These are phyloP conservation scores for Daedaleopsis sinensis DNA, from an alignment of 768 basidiomycete genomes.

Conservation along the genomic window DNA sequence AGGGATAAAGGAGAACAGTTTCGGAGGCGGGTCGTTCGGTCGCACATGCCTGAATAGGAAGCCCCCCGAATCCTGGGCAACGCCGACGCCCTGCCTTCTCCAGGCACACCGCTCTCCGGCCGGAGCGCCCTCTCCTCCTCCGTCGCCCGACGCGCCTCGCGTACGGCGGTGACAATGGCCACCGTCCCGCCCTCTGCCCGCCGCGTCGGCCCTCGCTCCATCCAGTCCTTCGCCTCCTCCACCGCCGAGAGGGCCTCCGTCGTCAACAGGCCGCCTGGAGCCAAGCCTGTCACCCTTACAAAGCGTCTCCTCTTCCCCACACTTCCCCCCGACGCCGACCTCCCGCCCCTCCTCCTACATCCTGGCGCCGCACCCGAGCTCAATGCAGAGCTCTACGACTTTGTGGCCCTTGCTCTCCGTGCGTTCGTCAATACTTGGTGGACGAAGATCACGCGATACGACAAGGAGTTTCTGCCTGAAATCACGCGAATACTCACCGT, in stretches of 20 bases:
- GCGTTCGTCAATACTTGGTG: slow-evolving; percentile 87
- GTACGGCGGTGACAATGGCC: slow-evolving; percentile 23
- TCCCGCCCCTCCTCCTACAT: slow-evolving; percentile 57
- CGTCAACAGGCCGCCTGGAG: slow-evolving; percentile 3
- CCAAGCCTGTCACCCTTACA: slow-evolving; percentile 25
- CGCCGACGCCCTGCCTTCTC: not conserved
- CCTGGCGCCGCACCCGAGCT: slow-evolving; percentile 54
- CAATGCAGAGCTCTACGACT: slow-evolving; percentile 72
- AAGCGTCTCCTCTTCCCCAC: slow-evolving; percentile 50
- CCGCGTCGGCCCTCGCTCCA: slow-evolving; percentile 28
- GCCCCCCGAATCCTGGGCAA: too few relatives aligned
- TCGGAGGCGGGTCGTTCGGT: too few relatives aligned
- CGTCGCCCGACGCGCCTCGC: slow-evolving; percentile 7
- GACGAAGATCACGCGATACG: slow-evolving; percentile 79
- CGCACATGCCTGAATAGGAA: too few relatives aligned
- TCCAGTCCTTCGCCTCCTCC: slow-evolving; percentile 29
- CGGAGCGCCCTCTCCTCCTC: not conserved
- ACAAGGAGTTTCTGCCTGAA: slow-evolving; percentile 80
- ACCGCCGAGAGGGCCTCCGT: slow-evolving; percentile 21
- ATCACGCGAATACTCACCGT: slow-evolving; percentile 60
- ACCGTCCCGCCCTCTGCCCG: slow-evolving; percentile 19
- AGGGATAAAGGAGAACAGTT: too few relatives aligned
- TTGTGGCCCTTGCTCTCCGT: slow-evolving; percentile 77
- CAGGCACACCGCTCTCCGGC: not conserved
- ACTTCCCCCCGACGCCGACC: slow-evolving; percentile 42